Conservation (phyloP, 1,284 basidiomycete species). For the Sanguinoderma infundibulare region DNA sequence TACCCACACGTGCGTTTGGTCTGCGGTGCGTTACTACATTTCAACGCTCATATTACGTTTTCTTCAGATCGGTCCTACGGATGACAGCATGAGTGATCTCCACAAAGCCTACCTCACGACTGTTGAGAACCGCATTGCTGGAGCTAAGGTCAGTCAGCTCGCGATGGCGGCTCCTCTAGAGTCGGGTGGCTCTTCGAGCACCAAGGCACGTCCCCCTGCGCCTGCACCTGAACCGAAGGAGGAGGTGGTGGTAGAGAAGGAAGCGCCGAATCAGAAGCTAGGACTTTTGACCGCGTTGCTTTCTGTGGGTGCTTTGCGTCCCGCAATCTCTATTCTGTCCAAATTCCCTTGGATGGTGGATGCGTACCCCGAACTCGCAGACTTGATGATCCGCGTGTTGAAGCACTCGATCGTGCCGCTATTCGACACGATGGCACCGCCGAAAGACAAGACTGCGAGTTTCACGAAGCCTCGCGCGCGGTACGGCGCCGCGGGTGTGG, state of each 20-base stretch:
- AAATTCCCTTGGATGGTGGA: constrained; percentile 89
- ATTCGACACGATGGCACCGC: constrained; percentile 60
- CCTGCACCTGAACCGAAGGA: constrained; percentile 48
- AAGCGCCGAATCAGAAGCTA: constrained; percentile 80
- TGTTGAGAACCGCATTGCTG: constrained; percentile 67
- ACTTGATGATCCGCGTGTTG: constrained; percentile 80
- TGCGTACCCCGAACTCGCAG: constrained; percentile 82
- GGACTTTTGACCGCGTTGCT: constrained; percentile 84
- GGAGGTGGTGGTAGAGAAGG: constrained; percentile 49
- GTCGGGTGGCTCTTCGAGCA: constrained; percentile 43
- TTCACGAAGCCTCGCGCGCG: constrained; percentile 66
- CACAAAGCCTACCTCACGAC: constrained; percentile 71
- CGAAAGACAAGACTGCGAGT: constrained; percentile 59
- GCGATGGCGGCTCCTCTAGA: constrained; percentile 91
- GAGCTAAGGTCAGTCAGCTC: constrained; percentile 78
- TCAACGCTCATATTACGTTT: neutral
- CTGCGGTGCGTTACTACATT: neutral
- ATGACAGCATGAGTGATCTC: constrained; percentile 74
- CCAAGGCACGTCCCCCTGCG: constrained; percentile 33
- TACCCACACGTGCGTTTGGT: constrained; percentile 74
- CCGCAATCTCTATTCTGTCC: constrained; percentile 79
- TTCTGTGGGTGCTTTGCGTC: constrained; percentile 81
- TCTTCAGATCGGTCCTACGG: constrained; percentile 72
- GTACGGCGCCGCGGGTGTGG: constrained; percentile 60
- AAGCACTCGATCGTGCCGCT: constrained; percentile 69